Evolutionary conservation across 257 asterid genomes (phyloP), one percentile per base, ranked within the genome.

Genomic region (Thymus mandschuricus): DNA sequence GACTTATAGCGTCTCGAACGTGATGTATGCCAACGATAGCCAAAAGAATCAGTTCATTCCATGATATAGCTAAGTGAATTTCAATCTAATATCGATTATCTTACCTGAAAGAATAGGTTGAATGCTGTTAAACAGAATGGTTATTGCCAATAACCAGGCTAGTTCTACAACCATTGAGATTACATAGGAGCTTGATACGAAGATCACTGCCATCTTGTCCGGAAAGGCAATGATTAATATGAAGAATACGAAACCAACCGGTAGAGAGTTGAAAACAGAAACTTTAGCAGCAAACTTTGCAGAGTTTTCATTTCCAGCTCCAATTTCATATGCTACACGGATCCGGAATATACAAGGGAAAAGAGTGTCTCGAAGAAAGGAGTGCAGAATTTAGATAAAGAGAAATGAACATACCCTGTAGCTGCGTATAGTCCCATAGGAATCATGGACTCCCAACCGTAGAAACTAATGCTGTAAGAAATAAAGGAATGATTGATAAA

Each of bases 381-480:
- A 72, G 30, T 54, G 35, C 10, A 5, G 51, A 49, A 55, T 10
- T 50, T 52, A 49, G n/a, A 62, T 35, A 10, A 9, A 27, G n/a
- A n/a, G n/a, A n/a, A 9, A 15, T 54, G 58, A 65, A 12, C 82
- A 38, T 82, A 86, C 89, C 92, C 92, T 27, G 89, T 84, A 72
- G 92, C 92, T 44, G 92, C 92, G 52, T 82, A 86, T 78, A 86
- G 75, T 31, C 92, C 92, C 61, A 86, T 74, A 8, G 85, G 89
- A 63, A 86, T 86, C 89, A 84, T 86, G 73, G 89, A 84, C 60
- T 84, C 88, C 92, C 89, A 86, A 9, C 84, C 89, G 11, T 73
- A 78, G 77, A 86, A 76, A 48, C 84, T 81, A 48, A 84, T 71
- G 77, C 92, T 86, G 86, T 69, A 54, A 58, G 60, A 68, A 30